Conservation (phyloP, 2,329 filamentous ascomycete species). For the Rutstroemia sydowiana region DNA sequence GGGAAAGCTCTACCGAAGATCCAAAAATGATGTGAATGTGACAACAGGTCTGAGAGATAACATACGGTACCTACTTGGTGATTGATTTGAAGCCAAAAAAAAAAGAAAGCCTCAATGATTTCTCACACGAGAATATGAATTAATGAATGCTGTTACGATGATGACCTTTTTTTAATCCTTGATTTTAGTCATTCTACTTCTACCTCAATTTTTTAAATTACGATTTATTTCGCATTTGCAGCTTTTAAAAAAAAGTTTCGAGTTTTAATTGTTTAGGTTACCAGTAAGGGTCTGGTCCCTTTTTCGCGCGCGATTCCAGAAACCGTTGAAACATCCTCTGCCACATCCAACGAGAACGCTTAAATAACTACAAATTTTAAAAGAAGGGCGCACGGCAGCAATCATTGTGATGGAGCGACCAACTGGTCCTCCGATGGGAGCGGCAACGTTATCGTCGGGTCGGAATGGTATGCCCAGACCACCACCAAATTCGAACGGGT, state of each 20-base stretch:
- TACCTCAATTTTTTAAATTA: background rate
- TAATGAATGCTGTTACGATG: slow-evolving; percentile 8
- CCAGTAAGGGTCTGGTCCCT: slow-evolving; percentile 9
- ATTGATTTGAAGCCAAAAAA: background rate
- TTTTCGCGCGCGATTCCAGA: slow-evolving; percentile 4
- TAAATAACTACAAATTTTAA: slow-evolving; percentile 2
- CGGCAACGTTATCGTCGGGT: slow-evolving; percentile 31
- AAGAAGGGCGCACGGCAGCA: slow-evolving; percentile 3
- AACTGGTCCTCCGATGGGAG: slow-evolving; percentile 28
- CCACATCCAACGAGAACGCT: slow-evolving; percentile 1
- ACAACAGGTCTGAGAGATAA: slow-evolving; percentile 2
- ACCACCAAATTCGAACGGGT: slow-evolving; percentile 35
- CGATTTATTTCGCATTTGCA: background rate
- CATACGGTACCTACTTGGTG: background rate
- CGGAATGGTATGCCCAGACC: slow-evolving; percentile 31
- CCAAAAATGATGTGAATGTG: slow-evolving; percentile 6
- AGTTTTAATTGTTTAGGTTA: slow-evolving; percentile 1
- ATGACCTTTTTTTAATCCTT: slow-evolving; percentile 3
- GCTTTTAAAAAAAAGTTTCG: background rate
- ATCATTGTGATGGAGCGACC: slow-evolving; percentile 26
- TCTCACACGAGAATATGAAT: background rate
- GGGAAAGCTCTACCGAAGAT: slow-evolving; percentile 5
- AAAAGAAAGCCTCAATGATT: background rate
- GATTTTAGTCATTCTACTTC: slow-evolving; percentile 2
- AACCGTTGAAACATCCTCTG: slow-evolving; percentile 5